Evolutionary conservation across 1,284 basidiomycete species (phyloP).

Genomic region (Exobasidium cylindrosporum): DNA sequence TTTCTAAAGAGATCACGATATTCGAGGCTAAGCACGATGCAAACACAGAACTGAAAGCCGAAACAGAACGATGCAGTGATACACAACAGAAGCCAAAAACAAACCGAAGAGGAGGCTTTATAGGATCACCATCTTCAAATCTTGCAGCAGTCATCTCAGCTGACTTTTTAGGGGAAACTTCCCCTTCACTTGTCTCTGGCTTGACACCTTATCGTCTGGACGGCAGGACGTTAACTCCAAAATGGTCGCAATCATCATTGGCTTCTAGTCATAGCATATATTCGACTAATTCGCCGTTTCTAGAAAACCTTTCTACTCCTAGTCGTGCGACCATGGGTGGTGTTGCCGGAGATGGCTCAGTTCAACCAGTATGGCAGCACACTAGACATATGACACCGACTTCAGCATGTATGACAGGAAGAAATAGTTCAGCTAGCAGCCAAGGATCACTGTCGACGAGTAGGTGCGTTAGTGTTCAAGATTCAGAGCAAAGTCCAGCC

Average conservation of each 20-base stretch:
- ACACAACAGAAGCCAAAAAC: too few relatives aligned
- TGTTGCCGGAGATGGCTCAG: background rate
- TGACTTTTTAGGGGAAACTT: background rate
- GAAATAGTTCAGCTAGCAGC: too few relatives aligned
- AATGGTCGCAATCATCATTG: background rate
- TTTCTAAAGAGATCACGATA: too few relatives aligned
- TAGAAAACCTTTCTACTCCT: background rate
- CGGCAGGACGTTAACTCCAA: background rate
- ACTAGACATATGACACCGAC: too few relatives aligned
- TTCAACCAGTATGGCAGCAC: too few relatives aligned
- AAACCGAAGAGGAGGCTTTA: background rate
- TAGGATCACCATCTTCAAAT: background rate
- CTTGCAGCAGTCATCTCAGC: background rate
- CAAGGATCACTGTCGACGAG: too few relatives aligned
- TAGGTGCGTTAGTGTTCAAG: background rate
- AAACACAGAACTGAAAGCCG: too few relatives aligned
- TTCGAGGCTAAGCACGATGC: too few relatives aligned
- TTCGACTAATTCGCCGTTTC: background rate
- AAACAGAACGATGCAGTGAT: background rate
- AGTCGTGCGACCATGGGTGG: background rate
- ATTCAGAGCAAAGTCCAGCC: slow-evolving; percentile 3
- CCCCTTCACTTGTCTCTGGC: background rate
- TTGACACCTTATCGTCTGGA: background rate
- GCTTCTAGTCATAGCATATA: background rate
- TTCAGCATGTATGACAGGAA: too few relatives aligned